phyloP scores from a whole-genome alignment of 1,284 basidiomycete species.

The Porogramme epimiltina region DNA sequence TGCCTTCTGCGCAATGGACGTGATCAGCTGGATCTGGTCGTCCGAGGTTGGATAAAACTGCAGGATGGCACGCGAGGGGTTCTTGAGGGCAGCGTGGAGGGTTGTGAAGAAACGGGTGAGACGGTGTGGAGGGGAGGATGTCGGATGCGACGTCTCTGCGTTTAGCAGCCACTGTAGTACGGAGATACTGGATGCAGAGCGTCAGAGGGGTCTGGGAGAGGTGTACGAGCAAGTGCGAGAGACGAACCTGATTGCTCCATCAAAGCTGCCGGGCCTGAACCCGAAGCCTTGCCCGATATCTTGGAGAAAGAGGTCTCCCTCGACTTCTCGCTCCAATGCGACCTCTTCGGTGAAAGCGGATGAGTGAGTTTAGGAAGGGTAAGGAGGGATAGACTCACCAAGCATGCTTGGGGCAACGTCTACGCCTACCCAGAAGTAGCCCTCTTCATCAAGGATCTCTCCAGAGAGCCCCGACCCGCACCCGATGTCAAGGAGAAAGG shows the following conservation, averaged over 20 bases:
- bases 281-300: conserved; percentile 94
- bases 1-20: conserved; percentile 88
- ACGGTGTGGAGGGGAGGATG: conserved; percentile 90
- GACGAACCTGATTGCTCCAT: conserved; percentile 93
- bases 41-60: conserved; percentile 97
- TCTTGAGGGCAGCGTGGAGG: conserved; percentile 88
- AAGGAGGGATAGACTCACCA: conserved; percentile 67
- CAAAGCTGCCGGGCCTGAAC: conserved; percentile 95
- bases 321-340: conserved; percentile 89
- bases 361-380: background rate
- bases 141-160: conserved; percentile 90
- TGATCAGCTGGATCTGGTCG: conserved; percentile 95
- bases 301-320: conserved; percentile 91
- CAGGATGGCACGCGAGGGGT: conserved; percentile 92
- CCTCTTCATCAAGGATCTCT: conserved; percentile 94
- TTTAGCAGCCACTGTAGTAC: conserved; percentile 99
- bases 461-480: conserved; percentile 99
- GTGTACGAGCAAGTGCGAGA: background rate
- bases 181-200: conserved; percentile 72
- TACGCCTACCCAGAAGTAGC: conserved; percentile 93
- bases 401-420: conserved; percentile 98
- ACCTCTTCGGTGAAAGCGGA: conserved; percentile 62
- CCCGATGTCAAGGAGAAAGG: conserved; percentile 93
- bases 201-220: background rate
- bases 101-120: conserved; percentile 96